Evolutionary conservation across 306 rosid genomes (phyloP).

Genomic region (Quercus aquifolioides): DNA sequence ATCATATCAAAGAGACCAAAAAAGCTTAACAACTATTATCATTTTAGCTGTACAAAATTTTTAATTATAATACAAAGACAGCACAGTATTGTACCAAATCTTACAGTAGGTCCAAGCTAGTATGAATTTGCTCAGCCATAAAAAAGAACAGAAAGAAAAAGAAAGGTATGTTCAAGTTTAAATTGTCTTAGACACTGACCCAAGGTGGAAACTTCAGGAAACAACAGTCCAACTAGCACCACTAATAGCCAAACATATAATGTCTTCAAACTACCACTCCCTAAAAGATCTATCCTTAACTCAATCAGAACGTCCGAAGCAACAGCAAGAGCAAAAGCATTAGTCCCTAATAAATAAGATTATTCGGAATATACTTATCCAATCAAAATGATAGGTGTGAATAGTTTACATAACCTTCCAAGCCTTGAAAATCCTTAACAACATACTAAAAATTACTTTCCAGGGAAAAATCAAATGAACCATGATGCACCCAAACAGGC

Average conservation of each 20-base stretch:
- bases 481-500: not conserved
- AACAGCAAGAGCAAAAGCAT: too few relatives aligned
- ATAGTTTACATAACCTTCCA: not conserved
- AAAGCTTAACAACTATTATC: not conserved
- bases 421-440: not conserved
- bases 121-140: not conserved
- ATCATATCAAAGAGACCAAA: not conserved
- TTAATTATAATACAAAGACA: not conserved
- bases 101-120: not conserved
- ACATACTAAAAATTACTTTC: not conserved
- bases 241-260: too few relatives aligned
- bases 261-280: too few relatives aligned
- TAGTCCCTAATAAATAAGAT: too few relatives aligned
- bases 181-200: not conserved
- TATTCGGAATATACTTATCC: too few relatives aligned
- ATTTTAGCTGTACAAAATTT: not conserved
- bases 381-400: too few relatives aligned
- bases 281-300: too few relatives aligned
- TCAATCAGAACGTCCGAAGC: too few relatives aligned
- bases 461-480: not conserved
- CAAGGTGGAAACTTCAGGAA: not conserved
- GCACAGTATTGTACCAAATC: not conserved
- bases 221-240: not conserved
- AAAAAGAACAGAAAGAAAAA: not conserved
- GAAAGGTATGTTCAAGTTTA: not conserved